These are phyloP conservation scores for Puccinellia tenuiflora DNA, from an alignment of 176 grass and related monocot genomes.

Conservation along the genomic window DNA sequence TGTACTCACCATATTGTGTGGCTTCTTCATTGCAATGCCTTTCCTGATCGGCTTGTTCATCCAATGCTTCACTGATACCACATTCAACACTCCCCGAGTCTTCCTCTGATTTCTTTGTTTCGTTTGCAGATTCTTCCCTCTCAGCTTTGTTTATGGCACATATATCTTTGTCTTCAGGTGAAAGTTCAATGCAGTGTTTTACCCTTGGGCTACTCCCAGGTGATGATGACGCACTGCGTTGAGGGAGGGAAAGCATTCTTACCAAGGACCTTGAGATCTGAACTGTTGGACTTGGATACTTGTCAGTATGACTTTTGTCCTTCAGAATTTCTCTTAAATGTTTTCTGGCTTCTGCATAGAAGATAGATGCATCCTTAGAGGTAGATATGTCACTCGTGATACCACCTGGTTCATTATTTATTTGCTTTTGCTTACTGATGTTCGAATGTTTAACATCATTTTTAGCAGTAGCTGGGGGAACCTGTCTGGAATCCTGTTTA, in stretches of 20 bases:
- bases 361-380: constrained; percentile 41
- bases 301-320: constrained; percentile 30
- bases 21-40: constrained; percentile 13
- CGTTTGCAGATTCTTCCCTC: constrained; percentile 16
- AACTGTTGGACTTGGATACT: constrained; percentile 25
- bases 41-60: constrained; percentile 27
- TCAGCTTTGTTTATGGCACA: constrained; percentile 7
- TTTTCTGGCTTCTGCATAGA: constrained; percentile 83
- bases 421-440: constrained; percentile 21
- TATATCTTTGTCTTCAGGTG: constrained; percentile 25
- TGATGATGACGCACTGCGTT: constrained; percentile 32
- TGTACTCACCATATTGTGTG: constrained; percentile 24
- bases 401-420: neutral
- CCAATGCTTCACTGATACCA: neutral
- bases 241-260: constrained; percentile 57
- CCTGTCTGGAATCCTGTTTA: constrained; percentile 25
- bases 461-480: neutral
- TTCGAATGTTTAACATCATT: neutral
- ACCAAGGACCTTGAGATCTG: constrained; percentile 55
- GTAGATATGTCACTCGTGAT: constrained; percentile 6
- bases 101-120: neutral
- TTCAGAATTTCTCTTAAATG: constrained; percentile 69
- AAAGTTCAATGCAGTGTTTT: constrained; percentile 26
- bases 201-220: constrained; percentile 24
- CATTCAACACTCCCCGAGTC: neutral